phyloP scores from a whole-genome alignment of 2,329 filamentous ascomycete genomes.

The Hymenoscyphus occultus region DNA sequence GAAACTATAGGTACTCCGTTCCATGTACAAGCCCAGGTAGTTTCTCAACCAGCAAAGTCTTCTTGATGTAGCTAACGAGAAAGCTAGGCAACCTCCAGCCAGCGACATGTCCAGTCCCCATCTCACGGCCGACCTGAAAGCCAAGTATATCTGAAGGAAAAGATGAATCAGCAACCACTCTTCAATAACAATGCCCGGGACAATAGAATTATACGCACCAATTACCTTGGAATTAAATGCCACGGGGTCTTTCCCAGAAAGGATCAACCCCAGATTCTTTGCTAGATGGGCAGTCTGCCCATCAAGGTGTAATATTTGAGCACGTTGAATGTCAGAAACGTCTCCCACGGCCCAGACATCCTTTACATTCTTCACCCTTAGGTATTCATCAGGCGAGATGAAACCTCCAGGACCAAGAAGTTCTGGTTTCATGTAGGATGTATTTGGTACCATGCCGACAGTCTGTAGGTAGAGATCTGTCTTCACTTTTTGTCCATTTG shows the following conservation, averaged over 20 bases:
- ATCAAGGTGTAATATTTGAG: conserved; percentile 25
- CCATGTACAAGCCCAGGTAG: conserved; percentile 8
- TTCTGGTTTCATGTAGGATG: conserved; percentile 48
- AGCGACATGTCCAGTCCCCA: conserved; percentile 30
- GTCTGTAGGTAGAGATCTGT: conserved; percentile 57
- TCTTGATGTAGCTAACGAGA: conserved; percentile 20
- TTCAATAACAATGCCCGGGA: background rate
- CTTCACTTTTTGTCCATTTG: conserved; percentile 45
- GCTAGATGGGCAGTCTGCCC: conserved; percentile 28
- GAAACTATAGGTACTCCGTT: background rate
- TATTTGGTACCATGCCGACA: conserved; percentile 54
- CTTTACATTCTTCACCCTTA: conserved; percentile 44
- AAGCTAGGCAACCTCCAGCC: conserved; percentile 26
- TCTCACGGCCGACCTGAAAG: conserved; percentile 42
- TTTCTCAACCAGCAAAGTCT: conserved; percentile 13
- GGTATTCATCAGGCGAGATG: conserved; percentile 50
- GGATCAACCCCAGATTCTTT: conserved; percentile 27
- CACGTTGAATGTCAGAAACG: conserved; percentile 25
- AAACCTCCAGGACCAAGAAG: conserved; percentile 46
- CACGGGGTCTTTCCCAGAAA: conserved; percentile 20
- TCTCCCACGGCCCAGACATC: conserved; percentile 34
- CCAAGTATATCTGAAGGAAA: conserved; percentile 15
- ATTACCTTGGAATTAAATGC: conserved; percentile 24
- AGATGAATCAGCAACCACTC: conserved; percentile 4
- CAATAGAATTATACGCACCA: conserved; percentile 17